These are phyloP conservation scores for Rauvolfia tetraphylla DNA, from an alignment of 257 asterid species.

Conservation along the genomic window DNA sequence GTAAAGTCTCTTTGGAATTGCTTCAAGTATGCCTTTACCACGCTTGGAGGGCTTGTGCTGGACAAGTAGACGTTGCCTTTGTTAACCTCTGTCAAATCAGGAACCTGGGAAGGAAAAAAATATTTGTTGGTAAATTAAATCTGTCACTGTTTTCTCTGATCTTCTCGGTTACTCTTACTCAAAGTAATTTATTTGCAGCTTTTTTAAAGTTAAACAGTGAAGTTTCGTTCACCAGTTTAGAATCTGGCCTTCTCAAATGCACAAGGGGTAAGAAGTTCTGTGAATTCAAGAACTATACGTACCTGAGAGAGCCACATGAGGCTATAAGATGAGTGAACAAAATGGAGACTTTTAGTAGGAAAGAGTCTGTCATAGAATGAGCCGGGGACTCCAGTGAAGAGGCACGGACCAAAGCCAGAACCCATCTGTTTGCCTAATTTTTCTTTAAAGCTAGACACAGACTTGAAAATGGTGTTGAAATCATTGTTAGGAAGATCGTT, in stretches of 20 bases:
- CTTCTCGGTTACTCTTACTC: no score
- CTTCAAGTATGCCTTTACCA: constrained; percentile 45
- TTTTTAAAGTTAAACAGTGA: no score
- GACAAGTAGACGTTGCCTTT: constrained; percentile 49
- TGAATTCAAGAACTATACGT: no score
- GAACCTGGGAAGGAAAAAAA: constrained; percentile 5
- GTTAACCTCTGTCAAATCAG: constrained; percentile 21
- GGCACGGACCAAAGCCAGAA: constrained; percentile 26
- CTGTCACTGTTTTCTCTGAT: no score
- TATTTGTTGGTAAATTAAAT: no score
- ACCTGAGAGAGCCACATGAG: not conserved
- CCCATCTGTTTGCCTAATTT: constrained; percentile 27
- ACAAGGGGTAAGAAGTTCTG: no score
- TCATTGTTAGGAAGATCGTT: constrained; percentile 73
- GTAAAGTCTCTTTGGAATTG: constrained; percentile 53
- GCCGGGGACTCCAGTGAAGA: constrained; percentile 51
- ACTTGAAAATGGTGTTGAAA: constrained; percentile 52
- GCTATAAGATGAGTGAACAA: constrained; percentile 44
- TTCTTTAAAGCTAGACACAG: constrained; percentile 30
- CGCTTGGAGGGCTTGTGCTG: constrained; percentile 39
- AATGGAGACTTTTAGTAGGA: constrained; percentile 42
- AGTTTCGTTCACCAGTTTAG: no score
- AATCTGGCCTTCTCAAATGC: no score
- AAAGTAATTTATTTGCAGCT: no score
- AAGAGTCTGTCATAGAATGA: constrained; percentile 60